These are phyloP conservation scores for Tylopilus balloui DNA, from an alignment of 768 basidiomycete genomes.

Conservation along the genomic window DNA sequence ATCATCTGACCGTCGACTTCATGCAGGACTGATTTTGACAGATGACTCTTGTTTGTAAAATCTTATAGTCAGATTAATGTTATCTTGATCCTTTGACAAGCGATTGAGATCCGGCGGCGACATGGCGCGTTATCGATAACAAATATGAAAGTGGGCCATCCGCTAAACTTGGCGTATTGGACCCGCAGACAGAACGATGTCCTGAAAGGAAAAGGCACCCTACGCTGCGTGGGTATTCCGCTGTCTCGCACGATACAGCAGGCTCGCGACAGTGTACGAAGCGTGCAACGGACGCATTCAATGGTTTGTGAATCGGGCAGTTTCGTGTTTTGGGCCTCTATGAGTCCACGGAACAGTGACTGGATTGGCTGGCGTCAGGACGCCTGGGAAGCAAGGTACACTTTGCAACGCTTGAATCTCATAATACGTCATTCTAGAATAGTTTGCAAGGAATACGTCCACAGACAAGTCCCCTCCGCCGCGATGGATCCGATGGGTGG, in stretches of 20 bases:
- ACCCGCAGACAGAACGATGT: not conserved
- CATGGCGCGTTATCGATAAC: slow-evolving; percentile 1
- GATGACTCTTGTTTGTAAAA: not conserved
- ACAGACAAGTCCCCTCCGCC: not conserved
- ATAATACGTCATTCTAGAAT: not conserved
- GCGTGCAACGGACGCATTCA: not conserved
- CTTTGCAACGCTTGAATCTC: not conserved
- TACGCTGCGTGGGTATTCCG: not conserved
- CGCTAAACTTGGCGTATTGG: not conserved
- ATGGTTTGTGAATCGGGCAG: not conserved
- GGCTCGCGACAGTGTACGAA: slow-evolving; percentile 6
- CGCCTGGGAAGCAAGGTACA: not conserved
- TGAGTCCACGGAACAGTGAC: not conserved
- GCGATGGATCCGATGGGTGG: slow-evolving; percentile 9
- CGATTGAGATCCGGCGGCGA: not conserved
- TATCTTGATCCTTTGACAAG: too few relatives aligned
- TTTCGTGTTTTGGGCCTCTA: not conserved
- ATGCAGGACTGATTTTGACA: slow-evolving; percentile 29
- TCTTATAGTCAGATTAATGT: slow-evolving; percentile 10
- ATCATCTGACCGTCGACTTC: slow-evolving; percentile 6
- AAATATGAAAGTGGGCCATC: not conserved
- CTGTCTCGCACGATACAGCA: slow-evolving; percentile 2
- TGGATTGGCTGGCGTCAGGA: slow-evolving; percentile 4
- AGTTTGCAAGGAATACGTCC: not conserved
- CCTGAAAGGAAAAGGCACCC: not conserved